Percentiles rank a stretch among this genome's conserved stretches.
These are phyloP conservation scores for Xylogone sp. DNA, from an alignment of 2,329 filamentous ascomycete genomes.

Conservation along the genomic window DNA sequence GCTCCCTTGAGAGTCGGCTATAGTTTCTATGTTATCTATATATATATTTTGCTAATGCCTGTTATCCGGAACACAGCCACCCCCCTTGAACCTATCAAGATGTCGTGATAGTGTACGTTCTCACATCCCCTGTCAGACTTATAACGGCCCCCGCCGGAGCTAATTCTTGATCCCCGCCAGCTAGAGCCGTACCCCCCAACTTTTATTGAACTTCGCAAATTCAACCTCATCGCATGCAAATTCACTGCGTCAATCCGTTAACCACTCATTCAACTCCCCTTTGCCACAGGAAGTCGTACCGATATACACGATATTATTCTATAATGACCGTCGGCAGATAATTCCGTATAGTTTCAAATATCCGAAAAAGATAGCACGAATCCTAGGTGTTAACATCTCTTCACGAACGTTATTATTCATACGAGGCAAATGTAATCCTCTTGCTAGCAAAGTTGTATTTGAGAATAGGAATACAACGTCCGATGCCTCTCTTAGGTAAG, in stretches of 20 bases:
- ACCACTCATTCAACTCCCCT: conserved; percentile 10
- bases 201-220: conserved; percentile 9
- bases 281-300: conserved; percentile 9
- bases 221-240: conserved; percentile 11
- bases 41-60: conserved; percentile 7
- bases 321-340: conserved; percentile 9
- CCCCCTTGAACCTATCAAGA: conserved; percentile 1
- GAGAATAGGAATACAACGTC: conserved; percentile 11
- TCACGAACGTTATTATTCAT: conserved; percentile 8
- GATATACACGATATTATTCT: conserved; percentile 11
- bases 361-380: conserved; percentile 11
- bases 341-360: conserved; percentile 9
- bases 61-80: conserved; percentile 6
- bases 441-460: conserved; percentile 9
- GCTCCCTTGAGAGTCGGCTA: conserved; percentile 4
- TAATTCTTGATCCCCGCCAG: conserved; percentile 7
- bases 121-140: not conserved
- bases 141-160: not conserved
- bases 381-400: conserved; percentile 6
- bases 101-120: conserved; percentile 4
- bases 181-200: conserved; percentile 6
- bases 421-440: conserved; percentile 10
- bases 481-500: conserved; percentile 9
- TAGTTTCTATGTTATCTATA: conserved; percentile 8
- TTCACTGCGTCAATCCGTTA: conserved; percentile 8